These are phyloP conservation scores for Colletotrichum lupini DNA, from an alignment of 2,329 filamentous ascomycete genomes.

Conservation along the genomic window DNA sequence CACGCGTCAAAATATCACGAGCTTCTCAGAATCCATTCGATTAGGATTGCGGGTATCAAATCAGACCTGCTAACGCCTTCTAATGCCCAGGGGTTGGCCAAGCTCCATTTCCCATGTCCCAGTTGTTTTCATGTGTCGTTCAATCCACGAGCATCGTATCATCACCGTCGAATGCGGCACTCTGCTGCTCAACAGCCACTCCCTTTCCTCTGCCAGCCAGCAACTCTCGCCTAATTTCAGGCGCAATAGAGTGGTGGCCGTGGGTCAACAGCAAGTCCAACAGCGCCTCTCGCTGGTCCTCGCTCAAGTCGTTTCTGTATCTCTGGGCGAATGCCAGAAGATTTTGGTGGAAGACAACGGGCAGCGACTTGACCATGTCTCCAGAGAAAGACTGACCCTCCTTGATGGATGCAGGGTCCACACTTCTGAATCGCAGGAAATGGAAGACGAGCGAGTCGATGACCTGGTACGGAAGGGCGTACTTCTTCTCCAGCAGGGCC, in stretches of 20 bases:
- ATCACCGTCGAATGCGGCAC: constrained; percentile 74
- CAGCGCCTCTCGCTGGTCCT: constrained; percentile 91
- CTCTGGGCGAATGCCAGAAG: constrained; percentile 91
- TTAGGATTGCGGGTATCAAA: constrained; percentile 38
- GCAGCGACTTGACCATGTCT: constrained; percentile 73
- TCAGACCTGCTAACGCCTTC: constrained; percentile 36
- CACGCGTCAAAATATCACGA: not conserved
- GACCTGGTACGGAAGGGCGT: constrained; percentile 93
- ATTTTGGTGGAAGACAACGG: constrained; percentile 97
- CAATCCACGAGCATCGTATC: constrained; percentile 88
- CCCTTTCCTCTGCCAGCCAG: constrained; percentile 89
- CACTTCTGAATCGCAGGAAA: constrained; percentile 87
- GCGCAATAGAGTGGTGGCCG: constrained; percentile 88
- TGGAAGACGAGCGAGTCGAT: constrained; percentile 96
- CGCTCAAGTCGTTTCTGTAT: constrained; percentile 95
- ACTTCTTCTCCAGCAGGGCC: constrained; percentile 94
- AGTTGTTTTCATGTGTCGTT: constrained; percentile 35
- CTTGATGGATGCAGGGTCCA: constrained; percentile 68
- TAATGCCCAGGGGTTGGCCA: constrained; percentile 31
- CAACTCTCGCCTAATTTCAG: constrained; percentile 89
- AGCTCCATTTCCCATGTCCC: constrained; percentile 31
- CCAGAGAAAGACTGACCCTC: constrained; percentile 57
- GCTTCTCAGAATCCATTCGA: constrained; percentile 33
- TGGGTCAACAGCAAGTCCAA: constrained; percentile 87
- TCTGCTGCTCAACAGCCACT: constrained; percentile 71